Percentiles rank a stretch among this genome's conserved stretches.
Evolutionary conservation across 169 alveolate species (phyloP).

Genomic region (Plasmodium inui): DNA sequence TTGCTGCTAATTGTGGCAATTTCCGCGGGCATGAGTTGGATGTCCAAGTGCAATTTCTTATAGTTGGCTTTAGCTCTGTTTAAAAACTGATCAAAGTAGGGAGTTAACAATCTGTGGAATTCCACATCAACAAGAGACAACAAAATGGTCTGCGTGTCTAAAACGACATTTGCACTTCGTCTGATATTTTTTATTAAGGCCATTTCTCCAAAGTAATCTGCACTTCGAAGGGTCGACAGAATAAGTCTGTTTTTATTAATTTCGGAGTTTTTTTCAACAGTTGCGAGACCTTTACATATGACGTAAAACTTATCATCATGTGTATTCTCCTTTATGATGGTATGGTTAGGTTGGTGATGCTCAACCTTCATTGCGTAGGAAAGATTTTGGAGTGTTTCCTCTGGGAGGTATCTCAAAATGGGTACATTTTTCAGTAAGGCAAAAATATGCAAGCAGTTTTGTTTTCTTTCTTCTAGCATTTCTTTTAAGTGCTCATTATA

Average conservation of each 20-base stretch:
- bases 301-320: constrained; percentile 71
- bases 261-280: constrained; percentile 66
- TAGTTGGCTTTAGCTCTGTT: constrained; percentile 73
- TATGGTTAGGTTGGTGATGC: constrained; percentile 60
- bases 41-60: constrained; percentile 29
- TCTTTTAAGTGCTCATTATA: constrained; percentile 40
- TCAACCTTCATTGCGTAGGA: constrained; percentile 74
- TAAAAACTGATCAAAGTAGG: constrained; percentile 64
- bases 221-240: constrained; percentile 76
- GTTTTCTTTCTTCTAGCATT: constrained; percentile 72
- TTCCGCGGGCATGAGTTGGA: not conserved
- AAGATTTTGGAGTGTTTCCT: constrained; percentile 43
- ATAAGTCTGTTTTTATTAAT: constrained; percentile 41
- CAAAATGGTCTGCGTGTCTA: constrained; percentile 38
- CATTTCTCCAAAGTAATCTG: constrained; percentile 98
- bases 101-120: constrained; percentile 42
- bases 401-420: constrained; percentile 55
- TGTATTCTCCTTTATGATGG: constrained; percentile 54
- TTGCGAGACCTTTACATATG: constrained; percentile 72
- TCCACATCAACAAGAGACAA: constrained; percentile 41
- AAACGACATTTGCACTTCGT: constrained; percentile 94
- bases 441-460: constrained; percentile 55
- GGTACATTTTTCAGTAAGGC: constrained; percentile 62
- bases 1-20: not conserved
- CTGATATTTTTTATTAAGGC: constrained; percentile 94